Conservation (phyloP, 2,329 filamentous ascomycete species). For the Botrytis hyacinthi region DNA sequence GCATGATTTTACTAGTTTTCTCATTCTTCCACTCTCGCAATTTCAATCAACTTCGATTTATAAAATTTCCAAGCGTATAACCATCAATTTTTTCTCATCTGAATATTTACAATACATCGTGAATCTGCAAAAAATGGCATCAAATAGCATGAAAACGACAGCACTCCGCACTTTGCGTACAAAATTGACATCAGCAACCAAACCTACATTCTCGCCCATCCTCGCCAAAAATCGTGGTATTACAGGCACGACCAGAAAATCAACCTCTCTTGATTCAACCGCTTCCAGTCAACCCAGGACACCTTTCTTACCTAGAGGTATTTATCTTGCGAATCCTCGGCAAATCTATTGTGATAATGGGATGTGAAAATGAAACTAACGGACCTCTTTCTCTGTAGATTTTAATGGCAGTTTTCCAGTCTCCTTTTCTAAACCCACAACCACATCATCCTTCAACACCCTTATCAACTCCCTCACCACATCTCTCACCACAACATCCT, state of each 20-base stretch:
- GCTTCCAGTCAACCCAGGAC: not conserved
- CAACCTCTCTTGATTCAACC: conserved; percentile 12
- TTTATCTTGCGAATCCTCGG: not conserved
- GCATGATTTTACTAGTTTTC: not conserved
- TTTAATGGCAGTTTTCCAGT: not conserved
- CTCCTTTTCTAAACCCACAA: not conserved
- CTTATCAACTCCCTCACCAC: conserved; percentile 28
- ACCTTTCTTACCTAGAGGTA: conserved; percentile 19
- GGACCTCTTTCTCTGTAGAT: conserved; percentile 2
- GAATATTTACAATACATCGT: not conserved
- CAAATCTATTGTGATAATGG: not conserved
- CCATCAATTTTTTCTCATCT: not conserved
- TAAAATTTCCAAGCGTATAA: not conserved
- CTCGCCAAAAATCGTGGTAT: conserved; percentile 14
- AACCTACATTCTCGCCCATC: conserved; percentile 6
- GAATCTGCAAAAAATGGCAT: conserved; percentile 10
- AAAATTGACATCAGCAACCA: conserved; percentile 6
- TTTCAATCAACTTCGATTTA: not conserved
- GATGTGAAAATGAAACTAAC: conserved; percentile 4
- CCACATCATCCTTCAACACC: conserved; percentile 23
- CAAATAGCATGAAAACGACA: conserved; percentile 15
- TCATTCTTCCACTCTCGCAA: not conserved
- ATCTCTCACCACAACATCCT: conserved; percentile 23
- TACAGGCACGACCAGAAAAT: conserved; percentile 21
- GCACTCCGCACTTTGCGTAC: conserved; percentile 15